Evolutionary conservation across 768 basidiomycete genomes (phyloP), one percentile per base, ranked within the genome.

Genomic region (Pisolithus microcarpus): DNA sequence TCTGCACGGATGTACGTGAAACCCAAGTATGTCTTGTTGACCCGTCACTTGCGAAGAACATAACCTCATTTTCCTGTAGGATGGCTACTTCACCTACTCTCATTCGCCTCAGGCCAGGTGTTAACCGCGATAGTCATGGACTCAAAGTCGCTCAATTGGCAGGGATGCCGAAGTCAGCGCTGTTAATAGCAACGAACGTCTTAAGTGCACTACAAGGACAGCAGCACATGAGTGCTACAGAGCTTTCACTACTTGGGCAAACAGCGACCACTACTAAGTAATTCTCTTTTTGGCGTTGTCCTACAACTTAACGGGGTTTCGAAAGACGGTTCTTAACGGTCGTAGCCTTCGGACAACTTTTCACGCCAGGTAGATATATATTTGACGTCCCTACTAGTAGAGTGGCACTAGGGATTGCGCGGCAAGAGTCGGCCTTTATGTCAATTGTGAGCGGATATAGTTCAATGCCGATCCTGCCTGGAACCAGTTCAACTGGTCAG

Each of bases 401-500:
- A n/a, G 8, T 38, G 9, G 15, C 46, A 48, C 19, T 43, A 18
- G 4, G 23, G 21, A 19, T 5, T 19, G 44, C 23, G 26, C 16
- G 26, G 26, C 26, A 26, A 26, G 28, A 23, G 4, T 47, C 19
- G 3, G 4, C 48, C 34, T 38, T 61, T 24, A 65, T 7, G 50
- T 49, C 60, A 79, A 72, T 48, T 72, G 74, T 10, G 83, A 81
- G 42, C 87, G 82, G 56, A 97, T 97, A 67, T 84, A 70, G 66
- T 98, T 99, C 58, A 99, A 65, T 1, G 94, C 95, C 30, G 87
- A 90, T 3, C 95, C 95, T 21, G 86, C 84, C 48, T 75, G 72
- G 51, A 99, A 72, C 95, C 95, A 98, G 53, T 86, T 85, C 42
- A 95, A 68, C 70, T 96, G 93, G 65, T 96, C 94, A 23, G 65